Evolutionary conservation across 1,139 yeast species (phyloP).

Genomic region (Blastobotrys raffinosifermentans): DNA sequence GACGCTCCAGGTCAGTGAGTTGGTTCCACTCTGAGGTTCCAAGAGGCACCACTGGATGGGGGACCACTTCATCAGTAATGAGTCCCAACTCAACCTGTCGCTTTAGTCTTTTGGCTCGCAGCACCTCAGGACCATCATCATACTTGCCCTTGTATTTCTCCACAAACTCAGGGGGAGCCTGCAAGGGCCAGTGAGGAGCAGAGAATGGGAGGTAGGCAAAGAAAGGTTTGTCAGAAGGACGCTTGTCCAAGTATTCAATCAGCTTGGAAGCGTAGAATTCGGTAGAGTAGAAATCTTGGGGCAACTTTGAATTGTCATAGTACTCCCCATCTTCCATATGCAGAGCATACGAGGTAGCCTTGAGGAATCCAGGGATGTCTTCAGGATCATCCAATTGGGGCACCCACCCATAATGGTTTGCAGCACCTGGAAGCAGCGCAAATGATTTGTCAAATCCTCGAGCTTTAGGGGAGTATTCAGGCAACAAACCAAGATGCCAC

Average conservation of each 20-base stretch:
- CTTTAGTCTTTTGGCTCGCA: conserved; percentile 38
- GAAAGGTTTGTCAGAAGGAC: conserved; percentile 37
- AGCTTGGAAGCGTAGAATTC: conserved; percentile 42
- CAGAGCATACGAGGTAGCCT: conserved; percentile 26
- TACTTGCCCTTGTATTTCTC: conserved; percentile 45
- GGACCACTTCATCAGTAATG: conserved; percentile 40
- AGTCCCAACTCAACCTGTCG: conserved; percentile 42
- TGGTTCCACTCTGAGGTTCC: conserved; percentile 41
- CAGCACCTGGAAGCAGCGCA: conserved; percentile 52
- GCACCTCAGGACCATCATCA: conserved; percentile 44
- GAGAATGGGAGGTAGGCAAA: conserved; percentile 50
- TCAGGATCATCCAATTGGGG: conserved; percentile 31
- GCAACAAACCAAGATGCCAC: conserved; percentile 51
- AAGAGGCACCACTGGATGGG: conserved; percentile 40
- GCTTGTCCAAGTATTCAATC: conserved; percentile 33
- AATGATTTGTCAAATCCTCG: conserved; percentile 50
- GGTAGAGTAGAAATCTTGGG: conserved; percentile 46
- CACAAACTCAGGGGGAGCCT: conserved; percentile 46
- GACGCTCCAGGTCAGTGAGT: conserved; percentile 34
- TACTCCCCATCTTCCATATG: conserved; percentile 36
- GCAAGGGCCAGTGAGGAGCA: conserved; percentile 59
- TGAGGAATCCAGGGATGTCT: conserved; percentile 17
- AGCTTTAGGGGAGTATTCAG: conserved; percentile 47
- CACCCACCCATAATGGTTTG: conserved; percentile 49
- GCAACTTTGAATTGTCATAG: conserved; percentile 22